phyloP scores from a whole-genome alignment of 768 basidiomycete species.

The Gymnopilus junonius region DNA sequence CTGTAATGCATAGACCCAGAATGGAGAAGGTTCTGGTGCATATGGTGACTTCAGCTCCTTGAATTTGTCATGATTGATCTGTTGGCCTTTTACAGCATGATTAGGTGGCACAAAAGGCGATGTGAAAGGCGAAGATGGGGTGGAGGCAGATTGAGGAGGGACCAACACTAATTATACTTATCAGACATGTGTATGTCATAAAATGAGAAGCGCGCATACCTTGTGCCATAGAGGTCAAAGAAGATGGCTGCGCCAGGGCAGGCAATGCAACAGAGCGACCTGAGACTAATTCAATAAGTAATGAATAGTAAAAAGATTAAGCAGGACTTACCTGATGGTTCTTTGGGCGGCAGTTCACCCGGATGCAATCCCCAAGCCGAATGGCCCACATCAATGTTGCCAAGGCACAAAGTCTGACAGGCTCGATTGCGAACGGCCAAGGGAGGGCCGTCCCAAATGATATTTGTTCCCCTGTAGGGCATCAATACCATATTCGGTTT shows the following conservation, averaged over 20 bases:
- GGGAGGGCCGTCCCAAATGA: neutral
- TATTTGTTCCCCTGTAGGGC: neutral
- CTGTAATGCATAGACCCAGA: neutral
- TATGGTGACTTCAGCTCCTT: too few relatives aligned
- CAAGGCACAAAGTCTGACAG: constrained; percentile 2
- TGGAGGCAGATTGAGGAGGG: too few relatives aligned
- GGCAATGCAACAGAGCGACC: too few relatives aligned
- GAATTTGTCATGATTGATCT: neutral
- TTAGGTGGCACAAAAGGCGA: neutral
- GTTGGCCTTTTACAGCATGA: neutral
- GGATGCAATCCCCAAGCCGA: neutral
- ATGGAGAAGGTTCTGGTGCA: too few relatives aligned
- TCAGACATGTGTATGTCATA: too few relatives aligned
- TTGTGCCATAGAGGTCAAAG: too few relatives aligned
- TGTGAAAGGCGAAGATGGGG: neutral
- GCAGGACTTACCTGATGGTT: neutral
- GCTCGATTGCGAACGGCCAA: constrained; percentile 1
- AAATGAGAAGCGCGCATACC: too few relatives aligned
- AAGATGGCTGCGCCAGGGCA: too few relatives aligned
- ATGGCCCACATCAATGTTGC: constrained; percentile 2
- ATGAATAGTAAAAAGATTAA: neutral
- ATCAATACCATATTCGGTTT: neutral
- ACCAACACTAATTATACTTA: too few relatives aligned
- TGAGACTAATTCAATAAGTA: neutral
- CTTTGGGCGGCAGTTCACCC: neutral